Evolutionary conservation across 2,329 filamentous ascomycete species (phyloP), one percentile per base, ranked within the genome.

Genomic region (Botryotinia convoluta): DNA sequence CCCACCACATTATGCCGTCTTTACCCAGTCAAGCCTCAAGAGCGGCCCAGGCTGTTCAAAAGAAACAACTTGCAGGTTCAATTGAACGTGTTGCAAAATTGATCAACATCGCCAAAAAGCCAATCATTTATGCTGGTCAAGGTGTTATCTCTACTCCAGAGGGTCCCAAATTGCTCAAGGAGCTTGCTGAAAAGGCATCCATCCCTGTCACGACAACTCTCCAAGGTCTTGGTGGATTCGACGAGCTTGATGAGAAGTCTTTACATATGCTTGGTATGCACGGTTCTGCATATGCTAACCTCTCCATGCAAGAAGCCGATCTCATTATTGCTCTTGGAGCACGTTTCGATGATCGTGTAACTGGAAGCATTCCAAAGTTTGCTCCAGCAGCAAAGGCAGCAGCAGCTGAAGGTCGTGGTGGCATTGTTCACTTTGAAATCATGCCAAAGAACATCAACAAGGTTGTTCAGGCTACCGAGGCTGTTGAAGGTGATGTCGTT

Each of bases 401-500:
- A 0, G 95, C 94, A 7, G 86, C 88, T 18, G 93, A 97, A 84
- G 91, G 91, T 71, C 92, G 94, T 75, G 96, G 96, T 79, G 96
- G 96, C 80, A 98, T 99, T 79, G 89, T 98, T 26, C 95, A 99
- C 84, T 98, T 98, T 80, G 95, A 98, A 82, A 95, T 99, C 80
- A 92, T 98, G 92, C 95, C 96, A 79, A 99, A 99, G 91, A 98
- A 99, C 86, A 98, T 98, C 85, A 98, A 98, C 90, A 99, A 98
- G 88, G 95, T 98, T 60, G 92, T 99, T 22, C 94, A 98, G 84
- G 95, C 95, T 12, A 98, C 93, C 60, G 94, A 98, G 84, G 95
- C 96, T 63, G 91, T 98, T 29, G 95, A 97, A 84, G 96, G 96
- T 74, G 95, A 98, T 80, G 93, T 97, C 44, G 90, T 91, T 4